A percentile compares a stretch with the other conserved stretches of the same genome.
Conservation (phyloP, 495 filamentous ascomycete species). For the Aspergillus homomorphus region DNA sequence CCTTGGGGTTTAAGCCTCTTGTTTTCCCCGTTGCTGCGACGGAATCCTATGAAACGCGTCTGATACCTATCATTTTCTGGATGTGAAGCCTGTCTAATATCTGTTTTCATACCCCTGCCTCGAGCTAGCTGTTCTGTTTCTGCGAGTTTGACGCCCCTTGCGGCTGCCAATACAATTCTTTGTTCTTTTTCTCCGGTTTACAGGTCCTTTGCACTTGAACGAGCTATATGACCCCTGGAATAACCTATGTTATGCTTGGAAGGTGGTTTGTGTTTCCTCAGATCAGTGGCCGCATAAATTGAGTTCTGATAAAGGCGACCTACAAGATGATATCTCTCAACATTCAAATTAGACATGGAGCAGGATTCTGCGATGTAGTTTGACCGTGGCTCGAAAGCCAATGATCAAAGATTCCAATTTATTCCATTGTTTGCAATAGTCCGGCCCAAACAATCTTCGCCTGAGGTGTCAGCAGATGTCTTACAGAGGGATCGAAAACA, state of each 20-base stretch:
- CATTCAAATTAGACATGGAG: no score
- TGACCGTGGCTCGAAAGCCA: no score
- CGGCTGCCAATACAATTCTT: neutral
- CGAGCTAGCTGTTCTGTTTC: neutral
- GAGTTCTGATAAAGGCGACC: neutral
- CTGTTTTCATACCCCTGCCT: conserved; percentile 7
- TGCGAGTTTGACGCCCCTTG: neutral
- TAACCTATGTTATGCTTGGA: neutral
- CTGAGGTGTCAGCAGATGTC: no score
- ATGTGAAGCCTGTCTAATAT: conserved; percentile 5
- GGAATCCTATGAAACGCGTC: neutral
- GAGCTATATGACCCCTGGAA: no score
- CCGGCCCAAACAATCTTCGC: no score
- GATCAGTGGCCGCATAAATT: neutral
- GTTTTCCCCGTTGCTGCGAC: neutral
- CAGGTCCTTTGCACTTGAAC: neutral
- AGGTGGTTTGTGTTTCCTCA: neutral
- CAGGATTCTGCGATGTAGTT: no score
- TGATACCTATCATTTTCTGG: neutral
- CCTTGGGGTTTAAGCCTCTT: conserved; percentile 2
- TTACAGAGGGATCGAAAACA: no score
- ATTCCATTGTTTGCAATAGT: no score
- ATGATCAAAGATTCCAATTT: no score
- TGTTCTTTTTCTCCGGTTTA: neutral
- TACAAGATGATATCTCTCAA: no score